Conservation (phyloP, 148 eudicot genomes). For the Vaccinium corymbosum region DNA sequence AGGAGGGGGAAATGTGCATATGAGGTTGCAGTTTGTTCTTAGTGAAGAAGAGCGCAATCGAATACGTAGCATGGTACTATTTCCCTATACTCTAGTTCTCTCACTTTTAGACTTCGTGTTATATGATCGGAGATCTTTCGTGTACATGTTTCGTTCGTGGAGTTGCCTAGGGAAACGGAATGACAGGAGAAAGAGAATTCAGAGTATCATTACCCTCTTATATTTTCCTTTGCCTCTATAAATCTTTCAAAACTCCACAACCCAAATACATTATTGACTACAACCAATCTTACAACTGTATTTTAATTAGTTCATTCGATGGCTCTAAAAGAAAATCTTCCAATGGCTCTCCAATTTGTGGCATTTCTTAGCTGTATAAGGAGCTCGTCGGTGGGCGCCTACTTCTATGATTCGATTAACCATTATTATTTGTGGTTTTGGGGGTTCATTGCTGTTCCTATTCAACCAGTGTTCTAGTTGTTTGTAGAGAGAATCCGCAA, state of each 20-base stretch:
- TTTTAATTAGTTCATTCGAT: background rate
- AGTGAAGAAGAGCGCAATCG: conserved; percentile 65
- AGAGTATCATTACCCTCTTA: background rate
- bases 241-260: background rate
- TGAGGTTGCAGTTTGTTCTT: conserved; percentile 70
- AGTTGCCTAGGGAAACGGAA: background rate
- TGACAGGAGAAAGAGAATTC: background rate
- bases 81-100: background rate
- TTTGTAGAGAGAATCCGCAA: conserved; percentile 75
- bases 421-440: background rate
- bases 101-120: background rate
- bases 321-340: background rate
- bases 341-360: background rate
- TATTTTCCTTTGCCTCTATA: background rate
- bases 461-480: background rate
- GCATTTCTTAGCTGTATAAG: background rate
- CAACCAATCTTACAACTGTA: background rate
- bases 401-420: background rate
- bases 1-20: conserved; percentile 70
- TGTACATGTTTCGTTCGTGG: background rate
- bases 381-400: background rate
- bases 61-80: conserved; percentile 65
- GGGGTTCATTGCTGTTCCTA: background rate
- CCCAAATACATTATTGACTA: background rate
- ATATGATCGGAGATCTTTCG: background rate